These are phyloP conservation scores for Echeveria elegans DNA, from an alignment of 164 flowering plant genomes.

Conservation along the genomic window DNA sequence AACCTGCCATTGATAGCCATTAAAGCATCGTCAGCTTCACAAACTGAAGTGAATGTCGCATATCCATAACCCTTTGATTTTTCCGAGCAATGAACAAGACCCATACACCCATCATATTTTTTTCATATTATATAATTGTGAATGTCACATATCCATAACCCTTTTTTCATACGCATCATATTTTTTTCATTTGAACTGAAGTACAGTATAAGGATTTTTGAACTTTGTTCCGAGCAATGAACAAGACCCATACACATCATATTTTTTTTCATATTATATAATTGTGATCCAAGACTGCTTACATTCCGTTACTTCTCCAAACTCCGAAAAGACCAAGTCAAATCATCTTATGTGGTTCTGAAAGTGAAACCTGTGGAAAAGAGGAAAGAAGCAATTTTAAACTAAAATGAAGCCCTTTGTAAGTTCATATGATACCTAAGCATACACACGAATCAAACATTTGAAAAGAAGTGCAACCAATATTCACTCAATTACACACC, in stretches of 20 bases:
- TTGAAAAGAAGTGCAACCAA: too few relatives aligned
- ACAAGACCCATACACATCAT: neutral
- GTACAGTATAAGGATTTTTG: too few relatives aligned
- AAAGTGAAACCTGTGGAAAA: slow-evolving; percentile 19
- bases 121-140: too few relatives aligned
- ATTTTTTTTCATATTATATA: neutral
- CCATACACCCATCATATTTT: too few relatives aligned
- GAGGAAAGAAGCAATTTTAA: neutral
- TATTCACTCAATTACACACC: neutral
- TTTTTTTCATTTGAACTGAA: too few relatives aligned
- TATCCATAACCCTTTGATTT: slow-evolving; percentile 23
- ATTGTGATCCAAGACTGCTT: too few relatives aligned
- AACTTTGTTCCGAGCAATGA: slow-evolving; percentile 1
- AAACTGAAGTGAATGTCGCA: slow-evolving; percentile 18
- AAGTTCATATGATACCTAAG: slow-evolving; percentile 5
- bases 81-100: too few relatives aligned
- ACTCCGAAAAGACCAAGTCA: slow-evolving; percentile 23
- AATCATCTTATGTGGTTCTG: slow-evolving; percentile 16
- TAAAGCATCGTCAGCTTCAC: slow-evolving; percentile 21
- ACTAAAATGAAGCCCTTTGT: too few relatives aligned
- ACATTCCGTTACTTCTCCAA: slow-evolving; percentile 25
- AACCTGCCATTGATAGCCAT: slow-evolving; percentile 24
- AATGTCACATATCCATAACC: slow-evolving; percentile 28
- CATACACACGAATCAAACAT: too few relatives aligned
- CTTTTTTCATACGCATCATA: too few relatives aligned